These are phyloP conservation scores for Batkoa obscura DNA, from an alignment of 371 early-diverging fungal species.

Conservation along the genomic window DNA sequence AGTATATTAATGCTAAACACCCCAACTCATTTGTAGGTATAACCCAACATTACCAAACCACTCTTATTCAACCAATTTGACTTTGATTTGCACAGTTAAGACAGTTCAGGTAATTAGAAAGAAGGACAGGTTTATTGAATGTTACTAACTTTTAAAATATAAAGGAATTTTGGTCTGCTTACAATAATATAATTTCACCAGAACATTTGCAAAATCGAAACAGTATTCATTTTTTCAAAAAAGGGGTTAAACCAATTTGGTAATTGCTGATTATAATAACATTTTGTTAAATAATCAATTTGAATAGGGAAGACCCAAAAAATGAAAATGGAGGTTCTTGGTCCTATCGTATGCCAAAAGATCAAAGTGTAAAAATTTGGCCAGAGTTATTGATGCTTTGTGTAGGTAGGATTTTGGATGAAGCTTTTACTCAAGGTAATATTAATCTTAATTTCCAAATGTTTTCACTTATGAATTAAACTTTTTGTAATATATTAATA, in stretches of 20 bases:
- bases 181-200: constrained; percentile 9
- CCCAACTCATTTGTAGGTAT: constrained; percentile 14
- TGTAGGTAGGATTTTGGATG: constrained; percentile 36
- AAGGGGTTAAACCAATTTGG: constrained; percentile 12
- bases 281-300: constrained; percentile 22
- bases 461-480: too few relatives aligned
- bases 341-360: constrained; percentile 38
- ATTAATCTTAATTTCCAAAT: background rate
- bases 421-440: constrained; percentile 20
- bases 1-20: background rate
- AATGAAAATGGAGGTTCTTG: constrained; percentile 61
- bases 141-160: too few relatives aligned
- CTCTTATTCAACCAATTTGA: constrained; percentile 35
- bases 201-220: constrained; percentile 10
- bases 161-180: constrained; percentile 12
- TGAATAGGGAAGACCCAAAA: constrained; percentile 49
- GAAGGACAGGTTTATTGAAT: background rate
- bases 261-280: constrained; percentile 28
- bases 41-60: constrained; percentile 25
- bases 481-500: too few relatives aligned
- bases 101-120: constrained; percentile 29
- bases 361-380: constrained; percentile 26
- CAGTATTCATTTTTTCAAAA: constrained; percentile 9
- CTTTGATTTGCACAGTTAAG: constrained; percentile 27
- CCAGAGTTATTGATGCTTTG: constrained; percentile 32